phyloP scores from a whole-genome alignment of 2,329 filamentous ascomycete genomes.

The Peltaster fructicola region DNA sequence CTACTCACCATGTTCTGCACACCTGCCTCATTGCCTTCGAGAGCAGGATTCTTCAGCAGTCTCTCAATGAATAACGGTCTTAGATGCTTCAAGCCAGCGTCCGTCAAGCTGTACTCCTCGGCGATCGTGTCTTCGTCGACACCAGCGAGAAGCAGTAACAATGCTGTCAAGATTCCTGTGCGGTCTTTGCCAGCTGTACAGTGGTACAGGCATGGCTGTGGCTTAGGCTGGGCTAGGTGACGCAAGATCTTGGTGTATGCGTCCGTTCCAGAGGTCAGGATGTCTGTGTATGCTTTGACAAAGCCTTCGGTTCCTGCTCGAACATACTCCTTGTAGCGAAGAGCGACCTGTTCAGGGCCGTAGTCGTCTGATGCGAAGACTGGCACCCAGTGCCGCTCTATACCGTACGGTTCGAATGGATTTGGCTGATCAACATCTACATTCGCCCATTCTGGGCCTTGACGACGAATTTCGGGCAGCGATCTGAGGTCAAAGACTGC shows the following conservation, averaged over 20 bases:
- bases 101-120: constrained; percentile 50
- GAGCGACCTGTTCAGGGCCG: constrained; percentile 42
- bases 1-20: constrained; percentile 28
- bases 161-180: constrained; percentile 51
- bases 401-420: constrained; percentile 25
- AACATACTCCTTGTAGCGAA: constrained; percentile 43
- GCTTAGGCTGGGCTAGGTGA: constrained; percentile 33
- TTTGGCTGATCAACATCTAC: constrained; percentile 10
- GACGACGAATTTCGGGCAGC: constrained; percentile 36
- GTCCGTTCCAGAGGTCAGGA: constrained; percentile 36
- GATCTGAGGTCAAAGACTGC: constrained; percentile 54
- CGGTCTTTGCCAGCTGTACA: constrained; percentile 66
- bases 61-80: constrained; percentile 31
- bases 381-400: constrained; percentile 41
- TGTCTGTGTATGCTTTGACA: constrained; percentile 43
- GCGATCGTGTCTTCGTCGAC: constrained; percentile 43
- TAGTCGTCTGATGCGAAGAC: constrained; percentile 48
- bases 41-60: constrained; percentile 34
- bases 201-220: constrained; percentile 41
- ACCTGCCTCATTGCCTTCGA: constrained; percentile 29
- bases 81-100: constrained; percentile 35
- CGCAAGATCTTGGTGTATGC: constrained; percentile 42
- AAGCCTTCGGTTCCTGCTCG: constrained; percentile 40
- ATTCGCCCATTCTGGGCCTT: constrained; percentile 18
- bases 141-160: constrained; percentile 47